A percentile compares a stretch with the other conserved stretches of the same genome.
phyloP scores from a whole-genome alignment of 768 basidiomycete species.

The Phanerochaete sordida region DNA sequence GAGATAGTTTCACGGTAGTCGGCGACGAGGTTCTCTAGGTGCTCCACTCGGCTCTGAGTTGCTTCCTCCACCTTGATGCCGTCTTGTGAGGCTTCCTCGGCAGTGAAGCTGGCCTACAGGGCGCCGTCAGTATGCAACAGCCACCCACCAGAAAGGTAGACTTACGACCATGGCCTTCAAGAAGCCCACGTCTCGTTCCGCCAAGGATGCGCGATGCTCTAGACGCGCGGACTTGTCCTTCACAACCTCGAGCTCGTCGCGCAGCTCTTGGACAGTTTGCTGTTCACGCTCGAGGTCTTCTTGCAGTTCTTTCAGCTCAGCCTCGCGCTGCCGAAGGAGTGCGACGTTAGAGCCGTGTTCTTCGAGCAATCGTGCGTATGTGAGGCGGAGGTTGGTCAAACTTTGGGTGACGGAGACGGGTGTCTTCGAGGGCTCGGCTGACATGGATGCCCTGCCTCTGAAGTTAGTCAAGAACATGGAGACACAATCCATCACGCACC shows the following conservation, averaged over 20 bases:
- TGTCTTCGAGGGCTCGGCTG: slow-evolving; percentile 33
- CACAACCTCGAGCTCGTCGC: slow-evolving; percentile 34
- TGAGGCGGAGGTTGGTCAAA: slow-evolving; percentile 56
- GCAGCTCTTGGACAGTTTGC: slow-evolving; percentile 29
- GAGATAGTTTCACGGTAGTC: slow-evolving; percentile 52
- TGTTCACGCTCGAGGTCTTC: slow-evolving; percentile 33
- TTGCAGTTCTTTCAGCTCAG: slow-evolving; percentile 42
- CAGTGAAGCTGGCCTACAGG: slow-evolving; percentile 56
- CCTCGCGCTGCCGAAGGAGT: slow-evolving; percentile 49
- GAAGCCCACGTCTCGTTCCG: slow-evolving; percentile 65
- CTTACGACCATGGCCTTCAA: slow-evolving; percentile 64
- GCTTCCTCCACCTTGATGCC: slow-evolving; percentile 30
- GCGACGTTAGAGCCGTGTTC: slow-evolving; percentile 60
- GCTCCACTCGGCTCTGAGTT: slow-evolving; percentile 41
- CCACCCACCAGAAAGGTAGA: slow-evolving; percentile 8
- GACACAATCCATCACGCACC: slow-evolving; percentile 33
- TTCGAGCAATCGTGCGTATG: slow-evolving; percentile 62
- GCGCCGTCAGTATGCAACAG: too few species aligned
- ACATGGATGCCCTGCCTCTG: slow-evolving; percentile 34
- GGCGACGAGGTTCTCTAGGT: slow-evolving; percentile 52
- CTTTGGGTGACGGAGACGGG: slow-evolving; percentile 55
- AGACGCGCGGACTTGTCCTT: slow-evolving; percentile 37
- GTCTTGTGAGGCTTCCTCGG: slow-evolving; percentile 46
- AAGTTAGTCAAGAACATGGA: slow-evolving; percentile 1
- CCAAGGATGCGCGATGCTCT: slow-evolving; percentile 37